Evolutionary conservation across 1,139 yeast genomes (phyloP).

Genomic region (Lipomyces yarrowii): DNA sequence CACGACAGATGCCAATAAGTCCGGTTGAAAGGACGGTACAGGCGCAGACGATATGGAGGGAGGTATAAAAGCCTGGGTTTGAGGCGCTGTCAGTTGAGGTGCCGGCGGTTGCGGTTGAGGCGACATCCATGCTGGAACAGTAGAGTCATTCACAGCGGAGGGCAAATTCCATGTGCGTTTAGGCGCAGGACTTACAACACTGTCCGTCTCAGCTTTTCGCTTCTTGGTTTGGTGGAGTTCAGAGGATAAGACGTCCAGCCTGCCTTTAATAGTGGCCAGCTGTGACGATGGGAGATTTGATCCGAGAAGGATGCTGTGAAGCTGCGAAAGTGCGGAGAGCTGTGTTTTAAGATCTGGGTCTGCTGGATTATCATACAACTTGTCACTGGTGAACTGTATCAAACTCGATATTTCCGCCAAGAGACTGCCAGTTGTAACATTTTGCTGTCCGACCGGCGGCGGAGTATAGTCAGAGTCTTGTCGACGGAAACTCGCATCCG

Average conservation of each 20-base stretch:
- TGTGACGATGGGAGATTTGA: slow-evolving; percentile 29
- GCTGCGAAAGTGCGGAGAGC: slow-evolving; percentile 28
- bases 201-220: slow-evolving; percentile 14
- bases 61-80: slow-evolving; percentile 1
- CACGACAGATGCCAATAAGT: slow-evolving; percentile 11
- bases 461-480: slow-evolving; percentile 2
- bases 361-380: slow-evolving; percentile 23
- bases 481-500: neutral
- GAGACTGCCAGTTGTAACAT: slow-evolving; percentile 18
- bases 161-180: slow-evolving; percentile 23
- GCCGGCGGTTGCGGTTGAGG: slow-evolving; percentile 15
- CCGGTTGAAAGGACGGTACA: slow-evolving; percentile 3
- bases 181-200: slow-evolving; percentile 10
- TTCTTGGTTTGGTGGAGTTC: slow-evolving; percentile 35
- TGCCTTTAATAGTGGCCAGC: slow-evolving; percentile 25
- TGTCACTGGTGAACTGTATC: slow-evolving; percentile 20
- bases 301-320: slow-evolving; percentile 25
- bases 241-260: slow-evolving; percentile 16
- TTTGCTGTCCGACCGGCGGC: slow-evolving; percentile 3
- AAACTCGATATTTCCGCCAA: slow-evolving; percentile 22
- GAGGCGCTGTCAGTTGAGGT: slow-evolving; percentile 3
- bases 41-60: neutral
- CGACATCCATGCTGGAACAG: slow-evolving; percentile 14
- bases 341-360: slow-evolving; percentile 23
- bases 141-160: slow-evolving; percentile 3